Evolutionary conservation across 768 basidiomycete genomes (phyloP), one percentile per base, ranked within the genome.

Genomic region (Lactarius vividus): DNA sequence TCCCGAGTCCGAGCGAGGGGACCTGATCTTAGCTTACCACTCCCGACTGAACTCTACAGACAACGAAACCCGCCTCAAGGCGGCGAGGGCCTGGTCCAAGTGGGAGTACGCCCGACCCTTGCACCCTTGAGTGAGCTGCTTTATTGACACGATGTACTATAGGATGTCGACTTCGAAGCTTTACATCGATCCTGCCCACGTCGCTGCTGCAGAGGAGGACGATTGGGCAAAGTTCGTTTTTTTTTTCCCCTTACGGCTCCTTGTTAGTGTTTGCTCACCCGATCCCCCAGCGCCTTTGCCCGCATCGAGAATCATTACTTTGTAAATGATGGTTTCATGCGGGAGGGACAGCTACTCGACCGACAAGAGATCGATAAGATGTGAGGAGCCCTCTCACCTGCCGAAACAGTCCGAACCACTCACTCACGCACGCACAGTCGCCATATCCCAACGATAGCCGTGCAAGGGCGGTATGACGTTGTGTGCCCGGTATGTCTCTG

Each of bases 281-380:
- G n/a, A 35, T 7, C 4, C 58, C 20, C 3, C 60, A 94, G 92
- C 63, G 88, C 93, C 0, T 95, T 94, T 75, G 91, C 93, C 23
- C 80, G 87, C 42, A 94, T 96, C 55, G 94, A 94, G 78, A 94
- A 94, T 72, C 93, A 96, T 72, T 96, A 91, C 75, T 96, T 96
- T 72, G 79, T 95, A 59, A 92, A 95, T 71, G 83, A 93, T 86
- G 88, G 91, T 3, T 96, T 92, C 76, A 87, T 95, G 87, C 81
- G 91, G 26, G 90, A 94, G 10, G 92, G 95, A 0, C 92, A 96
- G 74, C 80, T 97, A 20, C 79, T 97, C 52, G 91, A 94, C 69
- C 80, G 81, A 68, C 91, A 92, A 76, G 84, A 86, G 69, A 91
- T 96, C 62, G 91, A 91, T 69, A 95, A 93, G 78, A 96, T 97